A percentile compares a stretch with the other conserved stretches of the same genome.
phyloP scores from a whole-genome alignment of 2,329 filamentous ascomycete species.

The Bipolaris zeicola region DNA sequence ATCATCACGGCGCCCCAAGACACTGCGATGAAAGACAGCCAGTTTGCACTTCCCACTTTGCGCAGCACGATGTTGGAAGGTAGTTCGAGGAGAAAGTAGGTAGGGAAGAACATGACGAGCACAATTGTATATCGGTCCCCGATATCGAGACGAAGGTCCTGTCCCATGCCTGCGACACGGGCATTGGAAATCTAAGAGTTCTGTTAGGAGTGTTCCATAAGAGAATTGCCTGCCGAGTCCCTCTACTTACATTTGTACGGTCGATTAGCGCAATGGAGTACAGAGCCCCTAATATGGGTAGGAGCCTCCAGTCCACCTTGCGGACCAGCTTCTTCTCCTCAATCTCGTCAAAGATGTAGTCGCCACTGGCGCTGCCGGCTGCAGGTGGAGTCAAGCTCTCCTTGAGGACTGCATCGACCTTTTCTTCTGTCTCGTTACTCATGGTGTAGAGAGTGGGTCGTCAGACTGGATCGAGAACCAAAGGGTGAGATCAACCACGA shows the following conservation, averaged over 20 bases:
- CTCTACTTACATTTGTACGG: constrained; percentile 34
- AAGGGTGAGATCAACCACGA: not conserved
- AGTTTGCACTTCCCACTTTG: constrained; percentile 35
- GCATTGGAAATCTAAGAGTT: constrained; percentile 28
- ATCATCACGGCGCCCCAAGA: constrained; percentile 37
- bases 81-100: constrained; percentile 32
- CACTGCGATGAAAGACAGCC: constrained; percentile 33
- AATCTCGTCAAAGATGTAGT: constrained; percentile 20
- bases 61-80: constrained; percentile 34
- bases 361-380: not conserved
- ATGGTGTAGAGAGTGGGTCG: constrained; percentile 2
- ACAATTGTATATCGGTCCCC: constrained; percentile 34
- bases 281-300: constrained; percentile 48
- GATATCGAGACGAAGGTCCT: constrained; percentile 27
- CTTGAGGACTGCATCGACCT: constrained; percentile 10
- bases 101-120: constrained; percentile 35
- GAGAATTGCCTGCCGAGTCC: no score
- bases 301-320: constrained; percentile 46
- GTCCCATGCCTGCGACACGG: constrained; percentile 35
- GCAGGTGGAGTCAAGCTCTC: constrained; percentile 13
- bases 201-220: not conserved
- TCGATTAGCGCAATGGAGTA: constrained; percentile 49
- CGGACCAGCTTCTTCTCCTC: constrained; percentile 31
- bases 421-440: constrained; percentile 23
- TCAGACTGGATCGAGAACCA: constrained; percentile 1